A percentile compares a stretch with the other conserved stretches of the same genome.
These are phyloP conservation scores for Phytophthora foliorum DNA, from an alignment of 352 stramenopile species.

Conservation along the genomic window DNA sequence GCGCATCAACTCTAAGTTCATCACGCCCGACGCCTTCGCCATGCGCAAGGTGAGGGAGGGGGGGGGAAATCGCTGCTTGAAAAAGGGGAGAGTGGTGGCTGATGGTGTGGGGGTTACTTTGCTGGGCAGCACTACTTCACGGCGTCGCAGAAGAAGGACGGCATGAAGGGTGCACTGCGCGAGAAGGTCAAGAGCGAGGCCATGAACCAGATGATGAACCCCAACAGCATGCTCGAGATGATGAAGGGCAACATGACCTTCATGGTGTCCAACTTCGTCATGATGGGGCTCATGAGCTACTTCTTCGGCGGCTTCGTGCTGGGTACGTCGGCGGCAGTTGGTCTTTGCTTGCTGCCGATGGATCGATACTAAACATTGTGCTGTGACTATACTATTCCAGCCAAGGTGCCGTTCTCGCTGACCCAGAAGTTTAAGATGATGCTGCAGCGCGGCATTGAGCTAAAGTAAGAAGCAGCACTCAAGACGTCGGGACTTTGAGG, in stretches of 20 bases:
- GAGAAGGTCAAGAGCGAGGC: slow-evolving; percentile 92
- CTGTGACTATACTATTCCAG: slow-evolving; percentile 44
- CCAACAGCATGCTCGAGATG: slow-evolving; percentile 97
- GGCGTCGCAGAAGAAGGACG: slow-evolving; percentile 90
- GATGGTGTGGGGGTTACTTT: background rate
- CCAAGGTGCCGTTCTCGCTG: slow-evolving; percentile 98
- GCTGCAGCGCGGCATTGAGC: slow-evolving; percentile 97
- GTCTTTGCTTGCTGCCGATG: background rate
- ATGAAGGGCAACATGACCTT: slow-evolving; percentile 99
- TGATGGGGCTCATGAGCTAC: slow-evolving; percentile 99
- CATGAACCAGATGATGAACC: slow-evolving; percentile 96
- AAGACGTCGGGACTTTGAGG: background rate
- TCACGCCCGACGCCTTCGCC: slow-evolving; percentile 84
- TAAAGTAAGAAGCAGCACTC: slow-evolving; percentile 70
- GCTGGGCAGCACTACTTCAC: slow-evolving; percentile 91
- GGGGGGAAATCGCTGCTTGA: background rate
- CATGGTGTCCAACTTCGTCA: slow-evolving; percentile 99
- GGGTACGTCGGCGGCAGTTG: slow-evolving; percentile 45
- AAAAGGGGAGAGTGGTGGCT: slow-evolving; percentile 19
- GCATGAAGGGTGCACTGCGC: slow-evolving; percentile 83
- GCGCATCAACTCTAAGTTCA: slow-evolving; percentile 92
- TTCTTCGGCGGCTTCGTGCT: slow-evolving; percentile 99
- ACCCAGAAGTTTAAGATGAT: slow-evolving; percentile 98
- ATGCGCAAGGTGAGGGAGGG: slow-evolving; percentile 82
- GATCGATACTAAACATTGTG: background rate